These are phyloP conservation scores for Marvania coccoides DNA, from an alignment of 139 green algal genomes.

Conservation along the genomic window DNA sequence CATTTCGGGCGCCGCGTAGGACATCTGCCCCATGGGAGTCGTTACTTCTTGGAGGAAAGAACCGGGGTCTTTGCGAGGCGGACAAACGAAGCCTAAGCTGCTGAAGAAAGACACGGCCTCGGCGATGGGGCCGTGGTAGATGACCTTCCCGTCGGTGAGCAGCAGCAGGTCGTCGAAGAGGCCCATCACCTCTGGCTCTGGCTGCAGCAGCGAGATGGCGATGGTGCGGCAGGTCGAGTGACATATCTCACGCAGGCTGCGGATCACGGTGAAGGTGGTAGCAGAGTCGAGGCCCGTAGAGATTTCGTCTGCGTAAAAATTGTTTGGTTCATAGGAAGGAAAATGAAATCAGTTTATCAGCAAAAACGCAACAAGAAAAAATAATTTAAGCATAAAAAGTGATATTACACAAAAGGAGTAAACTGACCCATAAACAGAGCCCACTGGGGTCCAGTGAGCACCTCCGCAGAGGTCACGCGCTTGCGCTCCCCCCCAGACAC, in stretches of 20 bases:
- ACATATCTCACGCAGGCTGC: slow-evolving; percentile 24
- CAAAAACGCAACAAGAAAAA: no score
- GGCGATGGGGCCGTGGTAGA: slow-evolving; percentile 60
- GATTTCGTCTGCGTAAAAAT: slow-evolving; percentile 48
- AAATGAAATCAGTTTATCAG: no score
- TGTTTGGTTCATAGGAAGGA: no score
- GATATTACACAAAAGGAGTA: not conserved
- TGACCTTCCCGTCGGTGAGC: slow-evolving; percentile 44
- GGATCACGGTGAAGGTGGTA: slow-evolving; percentile 62
- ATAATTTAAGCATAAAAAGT: not conserved
- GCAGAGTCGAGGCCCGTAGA: slow-evolving; percentile 51
- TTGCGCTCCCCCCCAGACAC: slow-evolving; percentile 61
- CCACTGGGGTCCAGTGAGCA: slow-evolving; percentile 43
- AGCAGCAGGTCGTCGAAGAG: slow-evolving; percentile 71
- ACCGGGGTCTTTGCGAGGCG: slow-evolving; percentile 57
- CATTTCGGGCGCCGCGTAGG: slow-evolving; percentile 16
- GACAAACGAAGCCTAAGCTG: slow-evolving; percentile 55
- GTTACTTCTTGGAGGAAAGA: slow-evolving; percentile 63
- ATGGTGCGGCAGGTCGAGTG: slow-evolving; percentile 38
- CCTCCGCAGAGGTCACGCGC: slow-evolving; percentile 58
- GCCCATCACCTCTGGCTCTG: slow-evolving; percentile 56
- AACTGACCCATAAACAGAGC: not conserved
- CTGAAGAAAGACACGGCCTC: slow-evolving; percentile 53
- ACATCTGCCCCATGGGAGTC: slow-evolving; percentile 18
- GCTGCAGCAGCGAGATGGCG: slow-evolving; percentile 77